A percentile compares a stretch with the other conserved stretches of the same genome.
phyloP scores from a whole-genome alignment of 352 stramenopile genomes.

The Plasmopara muralis region DNA sequence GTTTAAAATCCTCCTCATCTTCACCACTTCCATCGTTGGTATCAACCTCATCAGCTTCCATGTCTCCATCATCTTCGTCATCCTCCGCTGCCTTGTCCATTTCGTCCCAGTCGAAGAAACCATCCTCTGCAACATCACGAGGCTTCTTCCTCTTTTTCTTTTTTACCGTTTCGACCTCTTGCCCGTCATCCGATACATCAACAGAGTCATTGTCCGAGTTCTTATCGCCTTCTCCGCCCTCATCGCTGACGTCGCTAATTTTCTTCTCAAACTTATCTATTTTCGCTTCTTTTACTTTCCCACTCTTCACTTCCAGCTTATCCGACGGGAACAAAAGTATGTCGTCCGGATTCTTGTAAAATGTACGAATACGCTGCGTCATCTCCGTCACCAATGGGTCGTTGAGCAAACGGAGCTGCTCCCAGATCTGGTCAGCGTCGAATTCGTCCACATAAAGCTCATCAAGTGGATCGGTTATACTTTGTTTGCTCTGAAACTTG shows the following conservation, averaged over 20 bases:
- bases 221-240: slow-evolving; percentile 26
- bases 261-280: slow-evolving; percentile 13
- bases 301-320: slow-evolving; percentile 27
- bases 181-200: slow-evolving; percentile 23
- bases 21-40: slow-evolving; percentile 35
- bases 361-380: slow-evolving; percentile 59
- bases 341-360: slow-evolving; percentile 50
- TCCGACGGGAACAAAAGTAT: slow-evolving; percentile 57
- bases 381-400: slow-evolving; percentile 61
- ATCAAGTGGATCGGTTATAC: slow-evolving; percentile 41
- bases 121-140: slow-evolving; percentile 66
- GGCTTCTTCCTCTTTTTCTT: slow-evolving; percentile 49
- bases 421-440: slow-evolving; percentile 80
- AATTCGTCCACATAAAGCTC: slow-evolving; percentile 81
- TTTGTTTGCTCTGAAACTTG: slow-evolving; percentile 47
- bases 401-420: slow-evolving; percentile 81
- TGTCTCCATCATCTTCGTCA: slow-evolving; percentile 34
- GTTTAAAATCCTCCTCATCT: slow-evolving; percentile 45
- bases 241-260: slow-evolving; percentile 15
- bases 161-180: slow-evolving; percentile 27
- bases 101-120: slow-evolving; percentile 85
- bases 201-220: slow-evolving; percentile 14
- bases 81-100: slow-evolving; percentile 82
- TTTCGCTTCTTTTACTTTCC: slow-evolving; percentile 23
- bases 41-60: slow-evolving; percentile 29